A percentile compares a stretch with the other conserved stretches of the same genome.
phyloP scores from a whole-genome alignment of 495 filamentous ascomycete species.

The Copromyces sp. region DNA sequence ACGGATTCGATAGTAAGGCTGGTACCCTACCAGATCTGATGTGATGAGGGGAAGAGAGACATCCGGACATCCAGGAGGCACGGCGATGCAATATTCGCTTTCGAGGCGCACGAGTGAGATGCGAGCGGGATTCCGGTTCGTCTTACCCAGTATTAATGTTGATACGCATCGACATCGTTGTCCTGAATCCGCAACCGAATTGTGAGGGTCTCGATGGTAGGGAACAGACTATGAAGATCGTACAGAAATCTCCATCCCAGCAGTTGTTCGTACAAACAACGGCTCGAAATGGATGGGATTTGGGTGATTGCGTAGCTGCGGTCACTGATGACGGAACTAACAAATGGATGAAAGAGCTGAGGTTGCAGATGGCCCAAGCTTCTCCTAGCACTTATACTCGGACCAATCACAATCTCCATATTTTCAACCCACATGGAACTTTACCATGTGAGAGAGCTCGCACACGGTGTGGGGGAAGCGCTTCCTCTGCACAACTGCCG shows the following conservation, averaged over 20 bases:
- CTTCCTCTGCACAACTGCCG: neutral
- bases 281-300: neutral
- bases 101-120: neutral
- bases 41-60: neutral
- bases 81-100: neutral
- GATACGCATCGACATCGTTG: neutral
- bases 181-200: neutral
- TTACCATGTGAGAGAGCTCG: neutral
- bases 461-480: neutral
- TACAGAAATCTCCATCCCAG: neutral
- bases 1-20: neutral
- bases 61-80: neutral
- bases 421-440: neutral
- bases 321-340: conserved; percentile 15
- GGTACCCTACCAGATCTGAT: neutral
- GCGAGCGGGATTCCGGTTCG: neutral
- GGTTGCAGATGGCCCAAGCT: neutral
- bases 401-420: neutral
- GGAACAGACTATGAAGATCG: neutral
- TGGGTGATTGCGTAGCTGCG: conserved; percentile 8
- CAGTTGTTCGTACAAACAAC: neutral
- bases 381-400: neutral
- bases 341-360: neutral
- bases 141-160: neutral
- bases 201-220: neutral